Evolutionary conservation across 176 grass and related monocot species (phyloP), one percentile per base, ranked within the genome.

Genomic region (Oryza glaberrima): DNA sequence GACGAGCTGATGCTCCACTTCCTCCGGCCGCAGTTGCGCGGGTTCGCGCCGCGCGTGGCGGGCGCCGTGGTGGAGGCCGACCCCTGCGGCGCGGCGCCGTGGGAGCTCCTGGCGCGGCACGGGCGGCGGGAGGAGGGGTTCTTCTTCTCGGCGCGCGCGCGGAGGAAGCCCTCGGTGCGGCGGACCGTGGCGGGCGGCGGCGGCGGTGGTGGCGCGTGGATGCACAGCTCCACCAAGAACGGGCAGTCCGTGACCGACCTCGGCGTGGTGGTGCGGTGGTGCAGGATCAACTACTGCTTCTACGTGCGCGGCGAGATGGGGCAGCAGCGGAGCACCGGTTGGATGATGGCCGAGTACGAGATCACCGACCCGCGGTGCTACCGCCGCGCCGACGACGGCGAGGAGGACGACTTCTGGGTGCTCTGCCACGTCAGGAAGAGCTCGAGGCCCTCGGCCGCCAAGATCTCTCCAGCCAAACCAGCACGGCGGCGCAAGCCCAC

Each of bases 341-440:
- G 88, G 88, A 26, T 86, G 3, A 77, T 86, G 88, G 52, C 69
- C 3, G 88, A 90, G 88, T 90, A 86, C 83, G 67, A 82, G 83
- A 82, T 86, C 83, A 86, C 88, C 41, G 88, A 90, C 60, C 83
- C 78, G 0, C 0, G 19, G 7, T 90, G 83, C 88, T 90, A 90
- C 79, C 79, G 83, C 35, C 73, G 83, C 56, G 72, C 80, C 7
- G 83, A 82, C 56, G 88, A 90, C 13, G 83, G 67, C 25, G 46
- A 73, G 56, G 83, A 85, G 73, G 83, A 86, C 58, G 58, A 7
- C 0, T 90, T 86, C 79, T 90, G 83, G 88, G 83, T 90, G 60
- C 83, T 90, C 60, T 90, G 83, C 88, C 88, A 85, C 38, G 74
- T 90, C 79, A 72, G 79, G 15, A 45, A 65, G 58, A 86, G 73